Base-by-base conservation (phyloP, 73 alveolate genomes). In the Durusdinium trenchii region DNA sequence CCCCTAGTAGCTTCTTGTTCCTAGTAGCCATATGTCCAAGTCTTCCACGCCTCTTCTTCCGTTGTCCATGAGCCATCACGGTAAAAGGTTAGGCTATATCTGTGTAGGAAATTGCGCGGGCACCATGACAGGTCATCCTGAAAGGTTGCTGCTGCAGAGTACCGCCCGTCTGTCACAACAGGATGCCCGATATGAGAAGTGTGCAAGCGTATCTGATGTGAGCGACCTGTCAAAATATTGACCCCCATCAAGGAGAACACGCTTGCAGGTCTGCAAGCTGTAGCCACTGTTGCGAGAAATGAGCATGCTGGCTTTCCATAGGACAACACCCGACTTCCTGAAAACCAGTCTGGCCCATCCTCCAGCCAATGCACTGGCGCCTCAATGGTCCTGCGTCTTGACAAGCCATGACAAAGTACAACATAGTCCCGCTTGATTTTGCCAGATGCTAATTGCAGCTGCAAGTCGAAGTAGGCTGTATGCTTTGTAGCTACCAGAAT, bases 151-250 rank as follows among this genome's bases (percentile, higher is more conserved):
- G 67, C 52, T 23, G 98, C 42, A 43, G 98, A 10, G 57, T 91
- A 91, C 38, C 90, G 35, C n/a, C 61, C 98, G 45, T 91, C 98
- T 28, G 75, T 91, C 64, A 71, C 67, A 6, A 78, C 82, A 0
- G 98, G 98, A 36, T 91, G 89, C 50, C 98, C 98, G n/a, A n/a
- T 75, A 36, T 91, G 98, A 9, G 98, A 73, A 30, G 78, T 69
- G 89, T 91, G 98, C 50, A 91, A 45, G 36, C 98, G 98, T 47
- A 91, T 91, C 90, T 91, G 98, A 78, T 91, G 98, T 36, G 78
- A 35, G 35, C 98, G 87, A 78, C 98, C 98, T 2, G 98, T 91
- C 20, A 69, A 26, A 36, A 91, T 91, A 10, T 35, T 73, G 57
- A 91, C 32, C 20, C 6, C 4, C 43, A 52, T 38, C 57, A 91